phyloP scores from a whole-genome alignment of 805 yeast genomes.

The Metschnikowia chrysomelidarum region DNA sequence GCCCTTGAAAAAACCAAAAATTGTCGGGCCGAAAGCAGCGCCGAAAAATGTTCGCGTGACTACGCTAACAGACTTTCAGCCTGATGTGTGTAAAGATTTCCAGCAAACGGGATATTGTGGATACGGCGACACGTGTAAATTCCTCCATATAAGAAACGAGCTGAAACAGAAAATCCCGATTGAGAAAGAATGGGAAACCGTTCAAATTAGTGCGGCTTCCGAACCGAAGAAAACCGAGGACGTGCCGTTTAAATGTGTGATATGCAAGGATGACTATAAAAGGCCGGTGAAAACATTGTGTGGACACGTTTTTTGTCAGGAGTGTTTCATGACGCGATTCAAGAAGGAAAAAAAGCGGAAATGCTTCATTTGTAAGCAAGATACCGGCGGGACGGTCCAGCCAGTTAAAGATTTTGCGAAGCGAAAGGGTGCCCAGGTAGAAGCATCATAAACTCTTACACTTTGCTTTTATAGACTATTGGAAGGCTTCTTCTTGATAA shows the following conservation, averaged over 20 bases:
- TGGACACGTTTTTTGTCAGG: conserved; percentile 61
- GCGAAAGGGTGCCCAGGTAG: no score
- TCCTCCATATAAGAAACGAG: conserved; percentile 86
- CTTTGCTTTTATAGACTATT: no score
- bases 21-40: conserved; percentile 26
- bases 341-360: conserved; percentile 36
- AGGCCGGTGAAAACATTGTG: conserved; percentile 60
- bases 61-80: conserved; percentile 79
- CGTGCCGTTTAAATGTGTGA: conserved; percentile 58
- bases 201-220: conserved; percentile 16
- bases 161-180: conserved; percentile 68
- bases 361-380: conserved; percentile 58
- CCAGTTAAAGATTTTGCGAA: conserved; percentile 44
- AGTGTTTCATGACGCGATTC: conserved; percentile 52
- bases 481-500: no score
- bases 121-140: conserved; percentile 95
- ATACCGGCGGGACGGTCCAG: conserved; percentile 58
- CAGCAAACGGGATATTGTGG: conserved; percentile 93
- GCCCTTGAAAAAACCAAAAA: conserved; percentile 4
- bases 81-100: conserved; percentile 92
- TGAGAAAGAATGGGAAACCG: conserved; percentile 66
- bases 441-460: no score
- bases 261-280: conserved; percentile 56
- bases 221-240: conserved; percentile 1
- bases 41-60: conserved; percentile 55